A percentile compares a stretch with the other conserved stretches of the same genome.
phyloP scores from a whole-genome alignment of 208 protist genomes.

The Kentomonas sorsogonicus region DNA sequence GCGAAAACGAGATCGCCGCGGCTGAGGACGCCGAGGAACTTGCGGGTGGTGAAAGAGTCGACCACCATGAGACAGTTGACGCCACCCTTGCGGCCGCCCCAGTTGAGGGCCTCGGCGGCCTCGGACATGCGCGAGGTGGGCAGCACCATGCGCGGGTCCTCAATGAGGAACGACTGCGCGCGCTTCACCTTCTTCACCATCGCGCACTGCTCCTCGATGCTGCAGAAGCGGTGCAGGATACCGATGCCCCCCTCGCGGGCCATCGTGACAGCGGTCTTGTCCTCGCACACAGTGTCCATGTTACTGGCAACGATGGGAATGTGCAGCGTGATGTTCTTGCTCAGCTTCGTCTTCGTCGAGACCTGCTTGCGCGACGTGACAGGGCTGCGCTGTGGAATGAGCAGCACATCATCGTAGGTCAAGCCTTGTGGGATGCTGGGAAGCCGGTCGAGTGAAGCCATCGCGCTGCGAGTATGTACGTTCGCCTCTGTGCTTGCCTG shows the following conservation, averaged over 20 bases:
- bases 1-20: constrained; percentile 71
- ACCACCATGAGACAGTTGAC: constrained; percentile 81
- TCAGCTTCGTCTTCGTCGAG: constrained; percentile 55
- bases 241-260: constrained; percentile 87
- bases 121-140: constrained; percentile 48
- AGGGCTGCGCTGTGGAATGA: constrained; percentile 74
- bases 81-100: constrained; percentile 66
- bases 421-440: constrained; percentile 44
- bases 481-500: no score
- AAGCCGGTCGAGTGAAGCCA: constrained; percentile 28
- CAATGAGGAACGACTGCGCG: constrained; percentile 87
- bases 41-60: constrained; percentile 27
- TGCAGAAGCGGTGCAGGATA: constrained; percentile 89
- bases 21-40: constrained; percentile 62
- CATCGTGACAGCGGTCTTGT: constrained; percentile 82
- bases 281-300: constrained; percentile 91
- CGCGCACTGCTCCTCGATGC: constrained; percentile 75
- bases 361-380: constrained; percentile 70
- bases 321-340: constrained; percentile 61
- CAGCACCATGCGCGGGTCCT: constrained; percentile 78
- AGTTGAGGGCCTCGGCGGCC: constrained; percentile 59
- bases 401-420: constrained; percentile 89
- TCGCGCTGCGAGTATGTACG: constrained; percentile 6
- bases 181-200: constrained; percentile 89
- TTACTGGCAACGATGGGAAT: constrained; percentile 89